Base-by-base conservation (phyloP, 225 moss, liverwort and hornwort species). In the Climacium dendroides region DNA sequence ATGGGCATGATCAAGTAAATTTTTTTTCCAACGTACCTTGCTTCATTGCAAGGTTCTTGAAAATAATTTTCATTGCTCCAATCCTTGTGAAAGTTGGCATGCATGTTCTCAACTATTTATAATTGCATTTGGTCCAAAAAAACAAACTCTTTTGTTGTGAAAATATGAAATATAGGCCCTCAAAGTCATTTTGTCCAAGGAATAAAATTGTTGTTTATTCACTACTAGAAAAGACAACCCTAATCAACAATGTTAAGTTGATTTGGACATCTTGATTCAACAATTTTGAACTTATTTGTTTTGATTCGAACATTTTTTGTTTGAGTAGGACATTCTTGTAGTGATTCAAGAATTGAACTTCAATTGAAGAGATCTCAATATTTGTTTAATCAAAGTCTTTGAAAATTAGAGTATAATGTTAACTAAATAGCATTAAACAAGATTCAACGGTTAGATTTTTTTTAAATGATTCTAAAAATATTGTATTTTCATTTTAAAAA, bases 391-490 rank as follows among this genome's bases (percentile, higher is more conserved):
- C 14, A 39, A 41, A 69, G 14, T 41, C 14, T n/a, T 41, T 39
- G 1, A 39, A 39, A 25, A 25, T 14, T 25, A 0, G 2, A 24
- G 7, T 39, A 69, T 13, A 24, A 3, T 23, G 0, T 24, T 69
- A 39, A 39, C 0, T 39, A 23, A 13, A 24, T 24, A 37, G 25
- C 1, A 4, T 25, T 41, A 39, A 69, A 24, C 1, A 24, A 69
- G 3, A 39, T 39, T 4, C 24, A 2, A 14, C 1, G 0, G 1
- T 39, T 24, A 14, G 3, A 15, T 69, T 39, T 29, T 29, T 29
- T 4, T 4, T 4, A 12, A 67, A 22, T 13, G 2, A 37, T 67
- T n/a, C 22, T 37, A 22, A 12, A 7, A 66, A n/a, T 12, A 12
- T 6, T 22, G 4, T 67, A 67, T 2, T 39, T 14, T 69, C 25